phyloP scores from a whole-genome alignment of 2,329 filamentous ascomycete species.

The Aspergillus ruber region DNA sequence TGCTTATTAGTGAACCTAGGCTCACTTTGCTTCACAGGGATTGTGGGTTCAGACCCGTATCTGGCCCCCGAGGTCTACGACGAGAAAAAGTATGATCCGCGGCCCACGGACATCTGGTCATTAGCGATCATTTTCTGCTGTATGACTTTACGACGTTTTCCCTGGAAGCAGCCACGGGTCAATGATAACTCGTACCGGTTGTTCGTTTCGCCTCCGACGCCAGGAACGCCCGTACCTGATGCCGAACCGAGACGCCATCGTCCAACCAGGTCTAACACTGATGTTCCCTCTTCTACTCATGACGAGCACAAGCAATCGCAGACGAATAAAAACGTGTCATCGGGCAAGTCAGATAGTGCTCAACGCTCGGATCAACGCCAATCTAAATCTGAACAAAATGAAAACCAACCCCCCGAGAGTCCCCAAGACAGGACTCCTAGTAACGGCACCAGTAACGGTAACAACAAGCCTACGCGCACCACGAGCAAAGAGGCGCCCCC shows the following conservation, averaged over 20 bases:
- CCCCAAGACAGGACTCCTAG: slow-evolving; percentile 22
- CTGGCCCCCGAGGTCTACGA: slow-evolving; percentile 96
- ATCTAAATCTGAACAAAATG: slow-evolving; percentile 14
- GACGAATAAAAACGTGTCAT: slow-evolving; percentile 2
- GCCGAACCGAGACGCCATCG: slow-evolving; percentile 29
- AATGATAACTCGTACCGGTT: slow-evolving; percentile 93
- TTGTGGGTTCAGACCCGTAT: slow-evolving; percentile 87
- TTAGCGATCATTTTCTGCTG: slow-evolving; percentile 98
- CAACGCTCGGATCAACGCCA: slow-evolving; percentile 8
- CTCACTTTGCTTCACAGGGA: slow-evolving; percentile 44
- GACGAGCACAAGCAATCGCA: slow-evolving; percentile 19
- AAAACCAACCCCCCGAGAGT: slow-evolving; percentile 17
- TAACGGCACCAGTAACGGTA: slow-evolving; percentile 11
- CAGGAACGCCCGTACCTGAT: slow-evolving; percentile 50
- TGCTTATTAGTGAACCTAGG: neutral
- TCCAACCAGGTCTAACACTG: slow-evolving; percentile 27
- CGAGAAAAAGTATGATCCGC: slow-evolving; percentile 84
- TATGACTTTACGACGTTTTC: slow-evolving; percentile 91
- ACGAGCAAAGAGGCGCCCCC: slow-evolving; percentile 37
- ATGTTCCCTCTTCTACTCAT: slow-evolving; percentile 22
- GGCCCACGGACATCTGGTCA: slow-evolving; percentile 95
- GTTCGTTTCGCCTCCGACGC: slow-evolving; percentile 78
- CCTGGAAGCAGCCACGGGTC: slow-evolving; percentile 89
- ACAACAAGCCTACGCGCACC: slow-evolving; percentile 24
- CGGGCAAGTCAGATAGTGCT: slow-evolving; percentile 4